phyloP scores from a whole-genome alignment of 176 grass and related monocot genomes.

The Oryza nivara region DNA sequence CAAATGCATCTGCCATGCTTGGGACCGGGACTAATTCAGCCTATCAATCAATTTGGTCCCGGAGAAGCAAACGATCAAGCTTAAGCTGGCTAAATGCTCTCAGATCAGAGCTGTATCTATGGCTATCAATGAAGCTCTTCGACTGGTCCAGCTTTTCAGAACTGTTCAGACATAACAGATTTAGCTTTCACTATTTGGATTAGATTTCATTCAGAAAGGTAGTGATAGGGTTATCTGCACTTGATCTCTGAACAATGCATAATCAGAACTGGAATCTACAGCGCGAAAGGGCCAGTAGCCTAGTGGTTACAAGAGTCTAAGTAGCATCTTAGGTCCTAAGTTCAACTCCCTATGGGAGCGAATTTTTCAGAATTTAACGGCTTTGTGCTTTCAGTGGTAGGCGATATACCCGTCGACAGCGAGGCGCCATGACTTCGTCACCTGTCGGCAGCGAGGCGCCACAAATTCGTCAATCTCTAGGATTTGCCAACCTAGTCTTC shows the following conservation, averaged over 20 bases:
- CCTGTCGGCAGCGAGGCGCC: too few relatives aligned
- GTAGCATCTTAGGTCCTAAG: too few relatives aligned
- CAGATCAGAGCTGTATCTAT: not conserved
- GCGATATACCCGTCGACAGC: too few relatives aligned
- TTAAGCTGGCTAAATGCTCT: not conserved
- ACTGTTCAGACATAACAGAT: not conserved
- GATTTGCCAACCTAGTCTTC: too few relatives aligned
- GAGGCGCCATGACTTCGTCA: too few relatives aligned
- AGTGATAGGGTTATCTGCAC: not conserved
- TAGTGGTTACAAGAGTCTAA: too few relatives aligned
- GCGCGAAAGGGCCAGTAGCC: too few relatives aligned
- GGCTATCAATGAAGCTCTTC: not conserved
- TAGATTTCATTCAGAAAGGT: not conserved
- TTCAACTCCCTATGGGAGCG: too few relatives aligned
- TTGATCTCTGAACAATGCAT: not conserved
- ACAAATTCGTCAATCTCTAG: too few relatives aligned
- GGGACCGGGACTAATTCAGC: not conserved
- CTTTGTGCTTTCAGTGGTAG: too few relatives aligned
- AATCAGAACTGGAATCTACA: not conserved
- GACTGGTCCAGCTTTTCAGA: not conserved
- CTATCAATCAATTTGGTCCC: not conserved
- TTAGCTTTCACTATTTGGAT: not conserved
- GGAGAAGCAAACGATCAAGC: not conserved
- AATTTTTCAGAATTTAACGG: too few relatives aligned
- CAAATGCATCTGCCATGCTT: not conserved